Percentiles rank a stretch among this genome's conserved stretches.
phyloP scores from a whole-genome alignment of 192 early-diverging fungal species.

The Jimgerdemannia flammicorona region DNA sequence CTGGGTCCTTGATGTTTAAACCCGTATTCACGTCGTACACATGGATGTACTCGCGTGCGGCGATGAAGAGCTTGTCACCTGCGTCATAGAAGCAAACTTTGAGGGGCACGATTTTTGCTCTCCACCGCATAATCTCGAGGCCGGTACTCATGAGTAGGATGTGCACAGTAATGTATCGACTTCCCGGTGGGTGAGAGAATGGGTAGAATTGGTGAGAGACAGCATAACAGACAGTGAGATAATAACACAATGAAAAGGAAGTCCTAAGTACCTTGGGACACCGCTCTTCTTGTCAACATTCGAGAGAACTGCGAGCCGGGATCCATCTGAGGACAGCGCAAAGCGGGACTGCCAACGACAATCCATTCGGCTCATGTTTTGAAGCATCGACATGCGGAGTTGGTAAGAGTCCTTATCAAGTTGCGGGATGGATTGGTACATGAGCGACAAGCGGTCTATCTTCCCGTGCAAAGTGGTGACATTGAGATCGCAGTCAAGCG shows the following conservation, averaged over 20 bases:
- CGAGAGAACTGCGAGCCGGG: not conserved
- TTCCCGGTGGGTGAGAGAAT: not conserved
- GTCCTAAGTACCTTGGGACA: not conserved
- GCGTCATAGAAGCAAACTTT: not conserved
- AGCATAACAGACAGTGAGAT: too few species aligned
- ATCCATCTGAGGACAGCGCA: not conserved
- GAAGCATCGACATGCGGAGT: not conserved
- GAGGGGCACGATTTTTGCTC: not conserved
- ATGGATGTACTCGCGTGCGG: not conserved
- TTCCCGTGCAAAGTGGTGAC: not conserved
- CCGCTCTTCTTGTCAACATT: not conserved
- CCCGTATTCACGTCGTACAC: not conserved
- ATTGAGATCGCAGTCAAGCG: not conserved
- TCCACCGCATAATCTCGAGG: not conserved
- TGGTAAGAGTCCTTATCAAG: not conserved
- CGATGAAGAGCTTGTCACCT: not conserved
- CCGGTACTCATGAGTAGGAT: not conserved
- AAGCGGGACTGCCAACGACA: not conserved
- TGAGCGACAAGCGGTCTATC: not conserved
- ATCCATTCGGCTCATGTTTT: not conserved
- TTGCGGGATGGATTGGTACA: not conserved
- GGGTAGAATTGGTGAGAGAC: too few species aligned
- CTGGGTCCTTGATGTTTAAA: not conserved
- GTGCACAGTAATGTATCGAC: not conserved
- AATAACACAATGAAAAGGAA: not conserved